These are phyloP conservation scores for Durusdinium trenchii DNA, from an alignment of 73 alveolate genomes.

Conservation along the genomic window DNA sequence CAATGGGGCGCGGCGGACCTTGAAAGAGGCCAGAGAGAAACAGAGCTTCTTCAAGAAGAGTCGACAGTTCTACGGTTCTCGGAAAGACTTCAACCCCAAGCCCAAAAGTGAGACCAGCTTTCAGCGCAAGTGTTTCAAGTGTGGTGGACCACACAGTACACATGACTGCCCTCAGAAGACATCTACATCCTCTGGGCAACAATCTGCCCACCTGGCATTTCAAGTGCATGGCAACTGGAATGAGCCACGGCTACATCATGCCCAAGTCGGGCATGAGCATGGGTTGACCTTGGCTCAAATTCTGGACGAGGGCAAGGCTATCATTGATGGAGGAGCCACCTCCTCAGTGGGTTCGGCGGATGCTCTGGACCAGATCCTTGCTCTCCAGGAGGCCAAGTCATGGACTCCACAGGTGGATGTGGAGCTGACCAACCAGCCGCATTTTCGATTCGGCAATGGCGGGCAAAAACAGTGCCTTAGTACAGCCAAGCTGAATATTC, in stretches of 20 bases:
- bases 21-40: conserved; percentile 22
- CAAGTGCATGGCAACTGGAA: too few species aligned
- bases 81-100: too few species aligned
- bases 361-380: background rate
- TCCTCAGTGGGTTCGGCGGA: background rate
- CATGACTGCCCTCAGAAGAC: too few species aligned
- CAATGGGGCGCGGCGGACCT: background rate
- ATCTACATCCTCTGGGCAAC: too few species aligned
- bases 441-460: background rate
- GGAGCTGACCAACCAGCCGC: background rate
- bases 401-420: background rate
- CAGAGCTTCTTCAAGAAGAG: background rate
- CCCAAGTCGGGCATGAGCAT: too few species aligned
- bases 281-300: too few species aligned
- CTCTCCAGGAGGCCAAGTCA: background rate
- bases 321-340: conserved; percentile 39
- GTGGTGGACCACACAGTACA: too few species aligned
- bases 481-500: background rate
- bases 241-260: too few species aligned
- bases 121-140: too few species aligned
- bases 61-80: background rate
- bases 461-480: background rate
- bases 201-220: too few species aligned
- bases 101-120: too few species aligned
- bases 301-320: background rate